These are phyloP conservation scores for Hypoxylon crocopeplum DNA, from an alignment of 495 filamentous ascomycete species.

Conservation along the genomic window DNA sequence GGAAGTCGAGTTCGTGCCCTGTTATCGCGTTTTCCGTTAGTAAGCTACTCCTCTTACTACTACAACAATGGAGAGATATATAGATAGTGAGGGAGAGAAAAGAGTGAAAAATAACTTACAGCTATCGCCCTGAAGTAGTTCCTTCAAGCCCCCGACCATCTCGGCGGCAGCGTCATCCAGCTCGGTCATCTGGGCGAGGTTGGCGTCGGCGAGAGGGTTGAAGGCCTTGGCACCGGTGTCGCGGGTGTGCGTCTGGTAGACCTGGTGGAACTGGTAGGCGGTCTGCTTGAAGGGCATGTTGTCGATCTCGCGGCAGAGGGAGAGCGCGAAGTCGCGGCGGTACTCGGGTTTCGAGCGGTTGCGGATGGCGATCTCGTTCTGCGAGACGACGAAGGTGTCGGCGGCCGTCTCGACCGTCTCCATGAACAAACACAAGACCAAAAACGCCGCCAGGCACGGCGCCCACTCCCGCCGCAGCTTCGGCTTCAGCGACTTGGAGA, in stretches of 20 bases:
- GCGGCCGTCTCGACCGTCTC: constrained; percentile 57
- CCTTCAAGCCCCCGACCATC: constrained; percentile 51
- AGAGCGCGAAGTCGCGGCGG: constrained; percentile 49
- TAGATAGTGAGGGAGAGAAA: background rate
- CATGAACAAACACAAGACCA: constrained; percentile 60
- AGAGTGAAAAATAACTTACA: constrained; percentile 41
- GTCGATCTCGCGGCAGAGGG: constrained; percentile 53
- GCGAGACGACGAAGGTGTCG: constrained; percentile 55
- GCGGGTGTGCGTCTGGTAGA: constrained; percentile 57
- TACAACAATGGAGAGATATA: background rate
- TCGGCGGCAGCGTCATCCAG: constrained; percentile 47
- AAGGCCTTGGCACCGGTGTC: constrained; percentile 51
- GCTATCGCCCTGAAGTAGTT: constrained; percentile 46
- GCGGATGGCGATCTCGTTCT: constrained; percentile 54
- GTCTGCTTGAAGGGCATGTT: constrained; percentile 61
- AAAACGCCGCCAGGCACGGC: constrained; percentile 57
- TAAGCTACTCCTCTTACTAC: background rate
- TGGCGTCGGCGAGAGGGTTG: constrained; percentile 52
- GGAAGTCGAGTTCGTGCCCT: constrained; percentile 57
- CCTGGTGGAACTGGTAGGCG: constrained; percentile 60
- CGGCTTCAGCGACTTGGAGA: constrained; percentile 56
- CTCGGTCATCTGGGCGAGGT: constrained; percentile 42
- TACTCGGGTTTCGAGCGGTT: constrained; percentile 38
- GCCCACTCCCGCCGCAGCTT: constrained; percentile 58
- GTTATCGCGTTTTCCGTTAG: constrained; percentile 13